These are phyloP conservation scores for Trifolium dubium DNA, from an alignment of 306 rosid species.

Conservation along the genomic window DNA sequence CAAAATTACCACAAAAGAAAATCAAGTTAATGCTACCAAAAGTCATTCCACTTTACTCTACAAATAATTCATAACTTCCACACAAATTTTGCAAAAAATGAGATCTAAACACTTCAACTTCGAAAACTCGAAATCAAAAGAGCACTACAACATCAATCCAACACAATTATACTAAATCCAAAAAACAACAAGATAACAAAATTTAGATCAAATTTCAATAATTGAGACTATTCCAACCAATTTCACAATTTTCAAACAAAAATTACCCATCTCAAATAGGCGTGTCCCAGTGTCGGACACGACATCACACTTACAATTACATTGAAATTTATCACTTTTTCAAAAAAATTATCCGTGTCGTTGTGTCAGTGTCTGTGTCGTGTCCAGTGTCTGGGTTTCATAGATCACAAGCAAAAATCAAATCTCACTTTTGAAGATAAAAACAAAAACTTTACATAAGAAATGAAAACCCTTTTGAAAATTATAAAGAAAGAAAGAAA, in stretches of 20 bases:
- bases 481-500: not conserved
- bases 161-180: not conserved
- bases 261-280: too few relatives aligned
- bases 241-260: not conserved
- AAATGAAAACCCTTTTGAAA: slow-evolving; percentile 22
- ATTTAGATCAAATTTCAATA: slow-evolving; percentile 36
- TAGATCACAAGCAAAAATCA: slow-evolving; percentile 8
- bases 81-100: not conserved
- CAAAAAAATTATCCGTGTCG: too few relatives aligned
- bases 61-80: not conserved
- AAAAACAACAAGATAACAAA: not conserved
- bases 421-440: slow-evolving; percentile 18
- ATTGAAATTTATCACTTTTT: too few relatives aligned
- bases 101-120: slow-evolving; percentile 14
- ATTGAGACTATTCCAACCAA: not conserved
- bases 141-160: slow-evolving; percentile 14
- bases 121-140: not conserved
- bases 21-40: slow-evolving; percentile 32
- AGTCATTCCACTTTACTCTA: slow-evolving; percentile 26
- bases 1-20: slow-evolving; percentile 16
- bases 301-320: too few relatives aligned
- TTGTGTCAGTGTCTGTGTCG: too few relatives aligned
- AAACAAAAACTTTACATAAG: slow-evolving; percentile 12
- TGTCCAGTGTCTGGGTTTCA: too few relatives aligned
- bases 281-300: too few relatives aligned